Conservation (phyloP, 805 yeast species). For the Cyberlindnera lachancei region DNA sequence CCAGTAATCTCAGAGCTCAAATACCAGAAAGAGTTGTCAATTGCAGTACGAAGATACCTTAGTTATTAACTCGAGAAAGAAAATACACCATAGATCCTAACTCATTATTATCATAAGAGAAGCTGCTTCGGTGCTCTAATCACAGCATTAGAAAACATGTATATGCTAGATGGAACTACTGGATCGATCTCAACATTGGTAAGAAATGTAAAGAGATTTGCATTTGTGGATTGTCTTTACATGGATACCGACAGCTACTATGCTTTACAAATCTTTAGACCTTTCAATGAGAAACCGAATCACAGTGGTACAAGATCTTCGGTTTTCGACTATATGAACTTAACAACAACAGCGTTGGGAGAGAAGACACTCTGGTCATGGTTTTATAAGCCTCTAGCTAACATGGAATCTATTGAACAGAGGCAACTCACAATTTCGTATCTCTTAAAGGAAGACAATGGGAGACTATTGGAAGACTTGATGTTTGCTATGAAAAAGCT, state of each 20-base stretch:
- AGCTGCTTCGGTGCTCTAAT: conserved; percentile 4
- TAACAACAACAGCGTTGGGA: conserved; percentile 25
- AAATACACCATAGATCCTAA: too few relatives aligned
- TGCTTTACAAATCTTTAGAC: conserved; percentile 21
- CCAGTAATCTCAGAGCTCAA: conserved; percentile 4
- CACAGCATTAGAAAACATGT: conserved; percentile 1
- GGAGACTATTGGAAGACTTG: conserved; percentile 17
- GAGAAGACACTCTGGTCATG: conserved; percentile 24
- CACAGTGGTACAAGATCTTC: conserved; percentile 11
- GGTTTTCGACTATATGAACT: conserved; percentile 18
- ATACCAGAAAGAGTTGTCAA: conserved; percentile 1
- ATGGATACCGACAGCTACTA: conserved; percentile 24
- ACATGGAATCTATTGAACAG: conserved; percentile 20
- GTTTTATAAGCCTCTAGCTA: conserved; percentile 28
- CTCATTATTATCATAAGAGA: conserved; percentile 2
- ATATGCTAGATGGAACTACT: conserved; percentile 2
- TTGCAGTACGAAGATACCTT: conserved; percentile 8
- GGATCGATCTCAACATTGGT: conserved; percentile 1
- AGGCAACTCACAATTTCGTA: conserved; percentile 25
- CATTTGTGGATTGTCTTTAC: conserved; percentile 13
- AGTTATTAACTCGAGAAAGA: too few relatives aligned
- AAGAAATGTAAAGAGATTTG: conserved; percentile 2
- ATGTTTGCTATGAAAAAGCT: conserved; percentile 17
- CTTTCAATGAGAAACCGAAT: background rate
- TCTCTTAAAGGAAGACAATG: conserved; percentile 19